These are phyloP conservation scores for Volvariella surrecta DNA, from an alignment of 1,284 basidiomycete genomes.

Conservation along the genomic window DNA sequence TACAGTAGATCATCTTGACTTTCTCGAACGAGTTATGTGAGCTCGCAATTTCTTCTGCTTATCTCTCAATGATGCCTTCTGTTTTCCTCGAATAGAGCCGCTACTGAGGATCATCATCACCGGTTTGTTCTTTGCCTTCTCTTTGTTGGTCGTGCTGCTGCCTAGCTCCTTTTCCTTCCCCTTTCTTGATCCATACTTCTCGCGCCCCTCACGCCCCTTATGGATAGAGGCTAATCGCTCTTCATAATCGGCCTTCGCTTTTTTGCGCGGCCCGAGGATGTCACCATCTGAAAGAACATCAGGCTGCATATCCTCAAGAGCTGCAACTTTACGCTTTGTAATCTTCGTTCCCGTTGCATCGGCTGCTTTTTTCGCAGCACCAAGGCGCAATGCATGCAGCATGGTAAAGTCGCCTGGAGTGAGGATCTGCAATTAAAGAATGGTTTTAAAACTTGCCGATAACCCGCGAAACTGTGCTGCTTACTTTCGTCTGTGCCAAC, in stretches of 20 bases:
- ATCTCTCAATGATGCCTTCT: slow-evolving; percentile 80
- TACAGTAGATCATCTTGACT: no score
- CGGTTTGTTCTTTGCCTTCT: slow-evolving; percentile 88
- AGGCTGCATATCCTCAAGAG: slow-evolving; percentile 65
- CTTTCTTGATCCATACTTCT: slow-evolving; percentile 87
- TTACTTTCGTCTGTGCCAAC: slow-evolving; percentile 74
- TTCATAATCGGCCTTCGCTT: slow-evolving; percentile 89
- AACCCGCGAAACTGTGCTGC: slow-evolving; percentile 1
- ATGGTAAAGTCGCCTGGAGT: slow-evolving; percentile 97
- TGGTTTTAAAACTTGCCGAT: background rate
- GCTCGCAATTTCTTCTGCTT: slow-evolving; percentile 65
- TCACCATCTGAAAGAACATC: slow-evolving; percentile 83
- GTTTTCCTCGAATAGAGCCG: slow-evolving; percentile 72
- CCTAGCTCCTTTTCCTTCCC: slow-evolving; percentile 82
- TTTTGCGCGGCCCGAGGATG: slow-evolving; percentile 93
- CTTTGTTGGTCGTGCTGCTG: slow-evolving; percentile 81
- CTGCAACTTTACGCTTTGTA: slow-evolving; percentile 83
- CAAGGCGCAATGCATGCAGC: slow-evolving; percentile 82
- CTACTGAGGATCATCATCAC: slow-evolving; percentile 88
- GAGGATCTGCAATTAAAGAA: slow-evolving; percentile 75
- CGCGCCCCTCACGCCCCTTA: slow-evolving; percentile 90
- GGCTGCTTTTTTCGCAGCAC: slow-evolving; percentile 71
- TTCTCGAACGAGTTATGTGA: no score
- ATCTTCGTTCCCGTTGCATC: slow-evolving; percentile 66
- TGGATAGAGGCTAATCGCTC: slow-evolving; percentile 82